Evolutionary conservation across 495 filamentous ascomycete genomes (phyloP), one percentile per base, ranked within the genome.

Genomic region (Tuber indicum): DNA sequence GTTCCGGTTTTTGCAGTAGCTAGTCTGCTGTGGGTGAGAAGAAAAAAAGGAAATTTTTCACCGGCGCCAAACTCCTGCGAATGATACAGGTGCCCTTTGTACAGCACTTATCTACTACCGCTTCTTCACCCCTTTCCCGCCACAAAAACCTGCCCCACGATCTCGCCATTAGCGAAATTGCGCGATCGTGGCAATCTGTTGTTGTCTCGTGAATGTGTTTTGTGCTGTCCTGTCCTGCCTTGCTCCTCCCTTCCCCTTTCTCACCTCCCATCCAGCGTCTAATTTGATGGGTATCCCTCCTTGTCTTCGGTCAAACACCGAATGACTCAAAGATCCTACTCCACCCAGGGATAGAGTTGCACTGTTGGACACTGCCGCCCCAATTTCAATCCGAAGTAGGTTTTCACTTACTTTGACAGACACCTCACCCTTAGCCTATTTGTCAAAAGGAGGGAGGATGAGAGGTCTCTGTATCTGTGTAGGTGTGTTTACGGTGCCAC

Each of bases 61-160:
- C 58, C 58, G 58, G 58, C 58, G 58, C 58, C 58, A 66, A 66
- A 66, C 58, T 36, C 58, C 58, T 36, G 26, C 58, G 58, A 32
- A 66, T 66, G 36, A 19, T 17, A 66, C 12, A 66, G 16, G 26
- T 66, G 14, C 58, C 26, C 14, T 66, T 36, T 3, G n/a, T 47
- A 47, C 45, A 16, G 52, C 5, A 66, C 14, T 16, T n/a, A 14
- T 32, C n/a, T 10, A 62, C 3, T 32, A 32, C n/a, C 26, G 26
- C 58, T 32, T 17, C 26, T 66, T 32, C 58, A 32, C 26, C 58
- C 58, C 58, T 36, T 36, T 66, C 32, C 58, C 58, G 36, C 12
- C 26, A 8, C 58, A 36, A 36, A 10, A 26, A 26, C 9, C 52
- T 12, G 26, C 14, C 26, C 26, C 26, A 66, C 32, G 26, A 66